phyloP scores from a whole-genome alignment of 2,329 filamentous ascomycete species.

The Xylaria digitata region DNA sequence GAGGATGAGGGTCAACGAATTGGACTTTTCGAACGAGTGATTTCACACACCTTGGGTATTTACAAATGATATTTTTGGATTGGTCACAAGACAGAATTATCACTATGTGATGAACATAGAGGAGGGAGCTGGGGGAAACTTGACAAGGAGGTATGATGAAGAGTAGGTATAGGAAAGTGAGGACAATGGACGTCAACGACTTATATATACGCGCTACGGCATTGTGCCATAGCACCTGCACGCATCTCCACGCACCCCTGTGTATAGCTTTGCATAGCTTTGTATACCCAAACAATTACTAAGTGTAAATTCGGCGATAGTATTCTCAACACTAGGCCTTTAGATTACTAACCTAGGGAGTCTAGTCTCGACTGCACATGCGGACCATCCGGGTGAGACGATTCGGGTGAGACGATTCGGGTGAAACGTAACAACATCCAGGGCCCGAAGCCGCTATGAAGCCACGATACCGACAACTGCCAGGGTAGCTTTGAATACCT shows the following conservation, averaged over 20 bases:
- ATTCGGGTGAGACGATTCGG: background rate
- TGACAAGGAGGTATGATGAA: background rate
- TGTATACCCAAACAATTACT: no score
- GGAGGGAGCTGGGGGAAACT: background rate
- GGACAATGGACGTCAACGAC: constrained; percentile 1
- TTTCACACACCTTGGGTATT: background rate
- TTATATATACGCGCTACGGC: background rate
- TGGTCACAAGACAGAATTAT: background rate
- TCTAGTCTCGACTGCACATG: no score
- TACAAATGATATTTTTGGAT: background rate
- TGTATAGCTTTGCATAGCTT: no score
- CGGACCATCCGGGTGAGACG: no score
- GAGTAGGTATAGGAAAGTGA: background rate
- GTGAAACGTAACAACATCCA: no score
- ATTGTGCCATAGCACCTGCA: no score
- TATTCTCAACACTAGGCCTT: no score
- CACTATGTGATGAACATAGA: background rate
- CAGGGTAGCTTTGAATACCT: no score
- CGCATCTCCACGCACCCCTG: no score
- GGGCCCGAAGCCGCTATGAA: background rate
- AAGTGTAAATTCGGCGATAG: no score
- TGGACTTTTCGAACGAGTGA: background rate
- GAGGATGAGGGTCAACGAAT: background rate
- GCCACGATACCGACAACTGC: background rate
- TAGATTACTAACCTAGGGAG: no score